These are phyloP conservation scores for Allomyces arbusculus DNA, from an alignment of 192 early-diverging fungal species.

Conservation along the genomic window DNA sequence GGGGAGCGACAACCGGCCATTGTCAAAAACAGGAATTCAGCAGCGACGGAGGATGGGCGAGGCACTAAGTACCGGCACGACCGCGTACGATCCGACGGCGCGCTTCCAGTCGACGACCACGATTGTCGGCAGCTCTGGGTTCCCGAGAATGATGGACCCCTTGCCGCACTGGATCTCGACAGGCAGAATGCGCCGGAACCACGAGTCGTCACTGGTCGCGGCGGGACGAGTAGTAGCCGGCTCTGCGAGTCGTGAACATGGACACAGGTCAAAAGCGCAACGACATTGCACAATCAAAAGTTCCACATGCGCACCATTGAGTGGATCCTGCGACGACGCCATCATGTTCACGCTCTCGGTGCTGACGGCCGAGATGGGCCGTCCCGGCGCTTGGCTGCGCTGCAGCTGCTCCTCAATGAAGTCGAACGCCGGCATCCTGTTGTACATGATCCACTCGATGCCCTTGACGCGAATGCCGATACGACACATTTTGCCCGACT, in stretches of 20 bases:
- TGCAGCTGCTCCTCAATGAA: not conserved
- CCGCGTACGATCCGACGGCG: conserved; percentile 32
- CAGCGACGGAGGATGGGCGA: not conserved
- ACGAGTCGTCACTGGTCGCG: conserved; percentile 9
- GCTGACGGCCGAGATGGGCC: not conserved
- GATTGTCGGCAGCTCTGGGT: conserved; percentile 38
- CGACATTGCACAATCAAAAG: not conserved
- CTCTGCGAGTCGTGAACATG: too few species aligned
- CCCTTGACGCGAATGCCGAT: conserved; percentile 47
- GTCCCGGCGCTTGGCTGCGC: not conserved
- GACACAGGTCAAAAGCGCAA: too few species aligned
- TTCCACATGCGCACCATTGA: not conserved
- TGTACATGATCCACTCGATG: conserved; percentile 64
- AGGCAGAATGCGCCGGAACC: conserved; percentile 39
- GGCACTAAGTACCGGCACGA: conserved; percentile 11
- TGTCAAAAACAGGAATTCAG: not conserved
- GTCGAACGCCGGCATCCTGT: conserved; percentile 50
- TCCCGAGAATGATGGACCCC: conserved; percentile 51
- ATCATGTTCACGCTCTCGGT: not conserved
- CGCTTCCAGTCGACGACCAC: conserved; percentile 34
- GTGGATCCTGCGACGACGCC: not conserved
- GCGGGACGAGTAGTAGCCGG: too few species aligned
- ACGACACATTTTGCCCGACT: conserved; percentile 21
- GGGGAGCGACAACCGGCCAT: not conserved
- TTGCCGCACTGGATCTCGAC: conserved; percentile 37